phyloP scores from a whole-genome alignment of 441 rosid species.

The Viola pubescens region DNA sequence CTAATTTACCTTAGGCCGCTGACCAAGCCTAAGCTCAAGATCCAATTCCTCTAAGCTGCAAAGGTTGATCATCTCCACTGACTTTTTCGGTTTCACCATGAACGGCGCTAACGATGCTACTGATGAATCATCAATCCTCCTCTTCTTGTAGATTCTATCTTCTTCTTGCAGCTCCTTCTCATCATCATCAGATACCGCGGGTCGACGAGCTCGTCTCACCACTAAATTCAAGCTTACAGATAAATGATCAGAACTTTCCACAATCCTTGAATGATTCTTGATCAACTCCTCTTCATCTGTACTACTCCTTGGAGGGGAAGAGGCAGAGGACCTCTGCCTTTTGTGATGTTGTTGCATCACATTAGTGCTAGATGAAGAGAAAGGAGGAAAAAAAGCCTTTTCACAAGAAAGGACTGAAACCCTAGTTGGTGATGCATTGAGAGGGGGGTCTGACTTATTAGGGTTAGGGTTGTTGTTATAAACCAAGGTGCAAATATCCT shows the following conservation, averaged over 20 bases:
- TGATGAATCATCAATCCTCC: slow-evolving; percentile 24
- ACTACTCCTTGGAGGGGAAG: slow-evolving; percentile 23
- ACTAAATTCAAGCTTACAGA: slow-evolving; percentile 55
- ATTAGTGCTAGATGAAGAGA: slow-evolving; percentile 21
- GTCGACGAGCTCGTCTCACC: slow-evolving; percentile 32
- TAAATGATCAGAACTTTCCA: slow-evolving; percentile 33
- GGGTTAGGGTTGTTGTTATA: slow-evolving; percentile 51
- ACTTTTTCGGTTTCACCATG: slow-evolving; percentile 27
- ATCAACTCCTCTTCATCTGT: slow-evolving; percentile 17
- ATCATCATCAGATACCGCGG: slow-evolving; percentile 24
- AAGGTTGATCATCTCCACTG: slow-evolving; percentile 28
- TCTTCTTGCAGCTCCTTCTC: slow-evolving; percentile 27
- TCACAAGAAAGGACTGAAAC: slow-evolving; percentile 24
- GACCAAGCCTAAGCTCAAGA: slow-evolving; percentile 93
- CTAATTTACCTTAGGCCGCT: slow-evolving; percentile 52
- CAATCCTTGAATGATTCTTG: slow-evolving; percentile 20
- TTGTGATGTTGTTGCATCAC: slow-evolving; percentile 20
- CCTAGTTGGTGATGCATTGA: slow-evolving; percentile 40
- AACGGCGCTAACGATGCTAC: slow-evolving; percentile 33
- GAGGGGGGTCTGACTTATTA: slow-evolving; percentile 28
- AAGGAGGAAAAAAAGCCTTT: slow-evolving; percentile 22
- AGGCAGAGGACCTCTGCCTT: slow-evolving; percentile 11
- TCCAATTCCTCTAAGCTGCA: slow-evolving; percentile 59
- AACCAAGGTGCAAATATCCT: slow-evolving; percentile 33
- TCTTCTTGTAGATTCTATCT: slow-evolving; percentile 33